Evolutionary conservation across 768 basidiomycete genomes (phyloP), one percentile per base, ranked within the genome.

Genomic region (Termitomyces sp.): DNA sequence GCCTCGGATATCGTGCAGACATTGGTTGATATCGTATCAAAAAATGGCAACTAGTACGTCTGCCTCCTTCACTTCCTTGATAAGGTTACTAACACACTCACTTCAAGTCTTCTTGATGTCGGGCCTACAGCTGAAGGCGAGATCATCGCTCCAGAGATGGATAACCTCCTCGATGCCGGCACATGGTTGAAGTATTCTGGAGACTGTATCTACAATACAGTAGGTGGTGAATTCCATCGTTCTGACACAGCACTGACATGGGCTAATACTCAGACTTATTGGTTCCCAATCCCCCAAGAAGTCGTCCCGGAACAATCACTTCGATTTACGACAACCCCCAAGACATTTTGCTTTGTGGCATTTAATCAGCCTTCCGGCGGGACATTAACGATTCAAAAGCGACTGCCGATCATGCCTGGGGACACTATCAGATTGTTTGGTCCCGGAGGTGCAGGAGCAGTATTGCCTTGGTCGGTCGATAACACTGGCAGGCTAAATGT

Each of bases 11-110:
- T 85, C 49, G 69, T 86, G 3, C 81, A 80, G 54, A 81, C 76
- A 0, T 65, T 86, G 56, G 79, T 83, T 34, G 84, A 86, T 62
- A 79, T 86, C 61, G 84, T 81, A 20, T 82, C 83, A 34, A 86
- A 86, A 74, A 83, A 84, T 61, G 85, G 86, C 12, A 86, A 87
- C 66, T 86, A 79, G 83, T 83, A 46, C 29, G 56, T 31, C 29
- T 6, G 12, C 10, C 5, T 17, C 12, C 12, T 37, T 47, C 9
- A 32, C 31, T 2, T 43, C 11, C 15, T 7, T 10, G n/a, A 42
- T 12, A 20, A 5, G 11, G 20, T 43, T 3, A 11, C 42, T 56
- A 5, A 43, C 7, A 14, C 31, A 43, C n/a, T n/a, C 11, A 11
- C 31, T 45, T 20, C 17, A 56, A 83, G 83, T 63, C 70, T 85